Evolutionary conservation across 2,329 filamentous ascomycete genomes (phyloP).

Genomic region (Colletotrichum tamarilloi): DNA sequence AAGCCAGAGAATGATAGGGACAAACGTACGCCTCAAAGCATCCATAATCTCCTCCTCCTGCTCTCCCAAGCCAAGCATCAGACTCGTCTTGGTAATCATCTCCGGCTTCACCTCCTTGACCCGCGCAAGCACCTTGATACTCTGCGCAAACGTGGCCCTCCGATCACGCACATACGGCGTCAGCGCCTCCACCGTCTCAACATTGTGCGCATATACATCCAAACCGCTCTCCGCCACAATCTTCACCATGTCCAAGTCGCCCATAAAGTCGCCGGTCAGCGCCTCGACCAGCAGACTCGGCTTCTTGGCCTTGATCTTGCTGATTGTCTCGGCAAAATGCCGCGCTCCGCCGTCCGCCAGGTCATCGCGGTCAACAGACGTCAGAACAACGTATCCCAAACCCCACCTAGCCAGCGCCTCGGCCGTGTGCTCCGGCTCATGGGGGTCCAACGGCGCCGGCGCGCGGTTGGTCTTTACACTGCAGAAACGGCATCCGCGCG

Average conservation of each 20-base stretch:
- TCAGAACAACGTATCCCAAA: slow-evolving; percentile 94
- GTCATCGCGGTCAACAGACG: slow-evolving; percentile 93
- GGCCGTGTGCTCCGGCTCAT: slow-evolving; percentile 96
- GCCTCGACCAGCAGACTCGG: slow-evolving; percentile 84
- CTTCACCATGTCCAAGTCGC: slow-evolving; percentile 87
- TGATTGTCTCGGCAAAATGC: slow-evolving; percentile 94
- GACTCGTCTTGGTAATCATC: slow-evolving; percentile 97
- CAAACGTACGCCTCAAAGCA: slow-evolving; percentile 72
- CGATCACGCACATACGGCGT: slow-evolving; percentile 92
- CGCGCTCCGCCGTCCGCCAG: slow-evolving; percentile 86
- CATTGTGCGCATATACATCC: slow-evolving; percentile 96
- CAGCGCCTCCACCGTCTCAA: slow-evolving; percentile 92
- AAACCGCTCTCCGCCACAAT: slow-evolving; percentile 88
- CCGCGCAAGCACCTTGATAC: slow-evolving; percentile 79
- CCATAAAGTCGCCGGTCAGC: slow-evolving; percentile 87
- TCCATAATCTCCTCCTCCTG: slow-evolving; percentile 87
- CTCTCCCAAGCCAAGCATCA: slow-evolving; percentile 97
- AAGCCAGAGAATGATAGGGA: too few species aligned
- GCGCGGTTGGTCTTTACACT: slow-evolving; percentile 88
- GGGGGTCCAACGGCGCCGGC: slow-evolving; percentile 85
- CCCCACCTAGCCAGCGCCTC: slow-evolving; percentile 95
- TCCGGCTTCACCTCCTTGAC: slow-evolving; percentile 80
- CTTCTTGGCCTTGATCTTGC: slow-evolving; percentile 89
- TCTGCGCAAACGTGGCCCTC: slow-evolving; percentile 89
- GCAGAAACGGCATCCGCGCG: slow-evolving; percentile 95